These are phyloP conservation scores for Aspergillus nidulans DNA, from an alignment of 495 filamentous ascomycete species.

Conservation along the genomic window DNA sequence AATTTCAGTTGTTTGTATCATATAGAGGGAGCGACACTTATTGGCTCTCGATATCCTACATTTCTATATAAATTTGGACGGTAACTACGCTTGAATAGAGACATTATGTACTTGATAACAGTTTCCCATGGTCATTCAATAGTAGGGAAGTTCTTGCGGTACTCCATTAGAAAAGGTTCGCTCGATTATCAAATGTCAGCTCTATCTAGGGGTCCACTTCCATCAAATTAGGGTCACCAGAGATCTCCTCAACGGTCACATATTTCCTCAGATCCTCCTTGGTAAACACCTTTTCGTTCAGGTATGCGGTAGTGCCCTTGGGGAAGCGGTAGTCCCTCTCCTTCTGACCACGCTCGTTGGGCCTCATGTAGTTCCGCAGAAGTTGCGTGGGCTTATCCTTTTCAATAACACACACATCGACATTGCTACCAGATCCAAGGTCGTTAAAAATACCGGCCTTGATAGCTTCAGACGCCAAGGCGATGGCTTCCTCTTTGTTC, in stretches of 20 bases:
- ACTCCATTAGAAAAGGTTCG: background rate
- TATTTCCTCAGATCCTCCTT: slow-evolving; percentile 93
- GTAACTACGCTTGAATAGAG: background rate
- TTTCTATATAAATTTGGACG: background rate
- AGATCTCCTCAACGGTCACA: slow-evolving; percentile 83
- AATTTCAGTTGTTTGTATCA: background rate
- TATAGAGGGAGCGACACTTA: background rate
- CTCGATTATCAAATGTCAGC: background rate
- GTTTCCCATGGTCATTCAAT: background rate
- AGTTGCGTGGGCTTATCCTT: slow-evolving; percentile 82
- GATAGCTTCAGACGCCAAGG: slow-evolving; percentile 81
- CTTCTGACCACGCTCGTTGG: slow-evolving; percentile 89
- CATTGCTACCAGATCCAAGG: slow-evolving; percentile 93
- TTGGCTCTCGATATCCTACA: background rate
- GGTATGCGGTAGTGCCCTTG: slow-evolving; percentile 82
- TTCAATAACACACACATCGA: slow-evolving; percentile 94
- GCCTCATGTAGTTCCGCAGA: slow-evolving; percentile 83
- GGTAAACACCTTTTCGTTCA: slow-evolving; percentile 90
- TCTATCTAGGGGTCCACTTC: slow-evolving; percentile 72
- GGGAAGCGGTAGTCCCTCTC: slow-evolving; percentile 86
- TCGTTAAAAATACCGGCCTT: slow-evolving; percentile 99
- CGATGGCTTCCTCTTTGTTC: slow-evolving; percentile 75
- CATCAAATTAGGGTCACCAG: slow-evolving; percentile 64
- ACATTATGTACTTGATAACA: background rate
- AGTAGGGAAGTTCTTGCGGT: background rate